phyloP scores from a whole-genome alignment of 306 rosid genomes.

The Chamaecrista fasciculata region DNA sequence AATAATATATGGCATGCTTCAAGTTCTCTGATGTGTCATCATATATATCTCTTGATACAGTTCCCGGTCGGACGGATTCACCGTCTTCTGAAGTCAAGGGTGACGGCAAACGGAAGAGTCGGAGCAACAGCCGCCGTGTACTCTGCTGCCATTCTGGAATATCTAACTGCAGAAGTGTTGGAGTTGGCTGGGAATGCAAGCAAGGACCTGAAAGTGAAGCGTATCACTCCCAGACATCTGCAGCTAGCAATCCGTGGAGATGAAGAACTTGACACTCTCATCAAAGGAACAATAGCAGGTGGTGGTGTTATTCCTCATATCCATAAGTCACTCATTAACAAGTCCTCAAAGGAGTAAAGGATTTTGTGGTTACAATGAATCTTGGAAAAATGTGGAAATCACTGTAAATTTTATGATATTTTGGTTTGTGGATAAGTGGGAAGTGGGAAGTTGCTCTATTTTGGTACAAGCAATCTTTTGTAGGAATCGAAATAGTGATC shows the following conservation, averaged over 20 bases:
- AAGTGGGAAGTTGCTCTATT: conserved; percentile 8
- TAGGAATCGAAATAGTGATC: background rate
- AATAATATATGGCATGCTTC: background rate
- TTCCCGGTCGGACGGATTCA: conserved; percentile 81
- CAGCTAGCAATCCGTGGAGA: conserved; percentile 83
- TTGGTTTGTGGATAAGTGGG: conserved; percentile 27
- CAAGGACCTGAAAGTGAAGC: conserved; percentile 85
- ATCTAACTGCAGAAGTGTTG: conserved; percentile 73
- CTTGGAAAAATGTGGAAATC: conserved; percentile 6
- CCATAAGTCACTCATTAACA: conserved; percentile 78
- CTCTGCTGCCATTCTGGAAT: conserved; percentile 74
- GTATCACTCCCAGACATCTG: conserved; percentile 75
- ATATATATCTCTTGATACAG: conserved; percentile 33
- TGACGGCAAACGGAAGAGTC: conserved; percentile 67
- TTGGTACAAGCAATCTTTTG: conserved; percentile 9
- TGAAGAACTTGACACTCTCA: conserved; percentile 76
- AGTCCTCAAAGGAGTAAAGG: conserved; percentile 65
- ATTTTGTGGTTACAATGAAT: background rate
- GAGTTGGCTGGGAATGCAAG: conserved; percentile 85
- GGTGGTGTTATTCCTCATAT: conserved; percentile 87
- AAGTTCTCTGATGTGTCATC: background rate
- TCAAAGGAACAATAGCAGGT: conserved; percentile 75
- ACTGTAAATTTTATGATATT: conserved; percentile 27
- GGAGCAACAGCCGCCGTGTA: conserved; percentile 83
- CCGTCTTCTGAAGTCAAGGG: conserved; percentile 67